A percentile compares a stretch with the other conserved stretches of the same genome.
Evolutionary conservation across 2,329 filamentous ascomycete species (phyloP).

Genomic region (Beauveria caledonica): DNA sequence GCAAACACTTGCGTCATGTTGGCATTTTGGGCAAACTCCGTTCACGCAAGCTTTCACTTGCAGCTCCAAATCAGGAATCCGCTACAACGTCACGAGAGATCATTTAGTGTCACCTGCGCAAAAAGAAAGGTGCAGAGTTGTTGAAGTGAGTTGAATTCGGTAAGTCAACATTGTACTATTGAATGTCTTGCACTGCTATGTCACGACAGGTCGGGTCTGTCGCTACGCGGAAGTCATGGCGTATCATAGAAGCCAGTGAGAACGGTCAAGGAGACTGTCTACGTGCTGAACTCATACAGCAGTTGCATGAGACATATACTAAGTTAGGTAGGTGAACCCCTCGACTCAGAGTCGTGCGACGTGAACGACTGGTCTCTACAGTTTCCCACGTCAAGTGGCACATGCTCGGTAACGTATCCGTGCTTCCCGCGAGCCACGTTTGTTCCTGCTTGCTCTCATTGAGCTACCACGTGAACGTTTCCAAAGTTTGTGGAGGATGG

Average conservation of each 20-base stretch:
- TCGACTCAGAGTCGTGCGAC: background rate
- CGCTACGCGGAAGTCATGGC: no score
- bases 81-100: background rate
- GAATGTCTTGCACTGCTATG: no score
- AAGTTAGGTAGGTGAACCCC: no score
- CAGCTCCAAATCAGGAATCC: background rate
- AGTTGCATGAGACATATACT: no score
- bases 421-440: background rate
- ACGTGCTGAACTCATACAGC: no score
- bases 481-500: background rate
- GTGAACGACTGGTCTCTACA: background rate
- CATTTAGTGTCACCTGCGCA: background rate
- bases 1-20: constrained; percentile 3
- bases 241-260: no score
- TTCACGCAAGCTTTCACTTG: background rate
- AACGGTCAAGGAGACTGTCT: no score
- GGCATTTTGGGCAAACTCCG: background rate
- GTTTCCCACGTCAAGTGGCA: background rate
- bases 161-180: no score
- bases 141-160: no score
- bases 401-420: background rate
- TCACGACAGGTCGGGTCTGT: no score
- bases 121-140: no score
- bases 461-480: background rate
- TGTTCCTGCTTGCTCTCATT: background rate